Percentiles rank a stretch among this genome's conserved stretches.
These are phyloP conservation scores for Pterocarpus macrocarpus DNA, from an alignment of 306 rosid genomes.

Conservation along the genomic window DNA sequence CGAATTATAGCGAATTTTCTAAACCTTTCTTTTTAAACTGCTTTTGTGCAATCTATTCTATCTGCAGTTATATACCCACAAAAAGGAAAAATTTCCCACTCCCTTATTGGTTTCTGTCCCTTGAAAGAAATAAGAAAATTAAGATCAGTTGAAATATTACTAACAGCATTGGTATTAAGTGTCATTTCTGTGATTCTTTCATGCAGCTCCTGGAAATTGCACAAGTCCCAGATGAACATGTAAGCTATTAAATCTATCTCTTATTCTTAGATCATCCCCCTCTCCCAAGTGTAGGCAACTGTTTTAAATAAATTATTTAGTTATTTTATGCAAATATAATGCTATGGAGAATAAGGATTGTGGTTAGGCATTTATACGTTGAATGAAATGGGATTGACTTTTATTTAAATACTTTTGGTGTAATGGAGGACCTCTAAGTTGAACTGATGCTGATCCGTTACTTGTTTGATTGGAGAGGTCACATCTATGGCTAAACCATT, in stretches of 20 bases:
- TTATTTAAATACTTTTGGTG: neutral
- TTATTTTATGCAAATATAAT: neutral
- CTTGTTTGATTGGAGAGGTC: no score
- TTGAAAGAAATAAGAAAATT: constrained; percentile 10
- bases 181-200: constrained; percentile 46
- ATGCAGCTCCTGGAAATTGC: constrained; percentile 98
- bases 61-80: neutral
- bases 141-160: neutral
- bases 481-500: no score
- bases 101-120: constrained; percentile 17
- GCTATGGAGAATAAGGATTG: constrained; percentile 7
- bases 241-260: constrained; percentile 58
- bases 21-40: constrained; percentile 25
- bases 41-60: constrained; percentile 22
- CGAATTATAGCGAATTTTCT: neutral
- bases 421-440: neutral
- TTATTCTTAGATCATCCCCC: constrained; percentile 11
- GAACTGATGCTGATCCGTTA: no score
- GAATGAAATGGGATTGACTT: constrained; percentile 7
- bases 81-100: neutral
- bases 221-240: constrained; percentile 94
- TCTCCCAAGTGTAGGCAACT: neutral
- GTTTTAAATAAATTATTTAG: neutral
- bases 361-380: neutral
- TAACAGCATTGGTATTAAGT: neutral